Conservation (phyloP, 2,329 filamentous ascomycete species). For the Fusarium annulatum region DNA sequence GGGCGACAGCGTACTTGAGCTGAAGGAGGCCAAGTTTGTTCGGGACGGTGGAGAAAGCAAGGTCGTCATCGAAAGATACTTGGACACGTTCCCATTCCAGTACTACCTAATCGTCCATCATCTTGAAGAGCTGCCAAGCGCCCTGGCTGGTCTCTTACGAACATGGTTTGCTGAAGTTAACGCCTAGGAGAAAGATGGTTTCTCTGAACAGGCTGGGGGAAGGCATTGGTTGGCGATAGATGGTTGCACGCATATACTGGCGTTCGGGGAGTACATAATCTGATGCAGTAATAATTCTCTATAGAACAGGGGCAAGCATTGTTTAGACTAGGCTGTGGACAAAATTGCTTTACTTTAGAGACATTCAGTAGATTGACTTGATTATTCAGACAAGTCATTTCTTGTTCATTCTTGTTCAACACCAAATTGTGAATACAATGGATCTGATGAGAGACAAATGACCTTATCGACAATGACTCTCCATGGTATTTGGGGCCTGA, state of each 20-base stretch:
- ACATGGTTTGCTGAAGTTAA: constrained; percentile 91
- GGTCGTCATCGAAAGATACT: constrained; percentile 87
- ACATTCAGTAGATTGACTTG: background rate
- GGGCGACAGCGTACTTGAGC: constrained; percentile 81
- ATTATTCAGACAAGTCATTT: background rate
- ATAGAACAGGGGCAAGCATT: background rate
- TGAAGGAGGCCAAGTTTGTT: constrained; percentile 87
- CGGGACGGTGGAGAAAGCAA: constrained; percentile 72
- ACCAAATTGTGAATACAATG: background rate
- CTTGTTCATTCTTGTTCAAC: background rate
- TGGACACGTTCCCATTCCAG: constrained; percentile 95
- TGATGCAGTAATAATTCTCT: constrained; percentile 3
- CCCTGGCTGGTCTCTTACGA: constrained; percentile 86
- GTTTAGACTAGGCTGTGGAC: background rate
- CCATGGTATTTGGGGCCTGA: background rate
- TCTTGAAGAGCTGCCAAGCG: constrained; percentile 88
- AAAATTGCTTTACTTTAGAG: background rate
- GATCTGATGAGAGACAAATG: background rate
- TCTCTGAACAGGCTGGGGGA: background rate
- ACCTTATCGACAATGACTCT: background rate
- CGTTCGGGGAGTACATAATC: constrained; percentile 15
- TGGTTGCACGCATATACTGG: constrained; percentile 22
- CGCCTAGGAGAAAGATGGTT: constrained; percentile 43
- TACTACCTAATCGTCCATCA: constrained; percentile 97
- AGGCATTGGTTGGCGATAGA: background rate